Evolutionary conservation across 345 rosid species (phyloP).

Genomic region (Populus deltoides): DNA sequence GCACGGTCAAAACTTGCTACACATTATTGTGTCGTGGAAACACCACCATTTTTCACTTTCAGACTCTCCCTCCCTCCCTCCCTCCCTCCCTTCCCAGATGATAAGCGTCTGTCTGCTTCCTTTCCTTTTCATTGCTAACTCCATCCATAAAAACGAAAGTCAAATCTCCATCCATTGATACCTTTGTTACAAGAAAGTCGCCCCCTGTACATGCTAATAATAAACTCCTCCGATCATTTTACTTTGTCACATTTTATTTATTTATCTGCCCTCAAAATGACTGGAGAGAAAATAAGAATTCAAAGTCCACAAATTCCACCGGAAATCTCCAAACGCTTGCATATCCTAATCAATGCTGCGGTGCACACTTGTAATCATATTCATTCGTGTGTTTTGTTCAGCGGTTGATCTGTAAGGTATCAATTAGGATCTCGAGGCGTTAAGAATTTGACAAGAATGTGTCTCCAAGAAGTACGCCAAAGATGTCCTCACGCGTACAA

Average conservation of each 20-base stretch:
- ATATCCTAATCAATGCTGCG: not conserved
- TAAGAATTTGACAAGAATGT: not conserved
- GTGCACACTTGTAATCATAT: not conserved
- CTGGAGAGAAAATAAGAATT: not conserved
- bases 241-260: not conserved
- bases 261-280: not conserved
- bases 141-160: conserved; percentile 17
- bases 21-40: not conserved
- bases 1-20: conserved; percentile 10
- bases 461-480: not conserved
- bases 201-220: not conserved
- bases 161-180: conserved; percentile 10
- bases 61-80: not conserved
- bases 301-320: conserved; percentile 15
- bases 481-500: not conserved
- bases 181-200: not conserved
- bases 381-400: not conserved
- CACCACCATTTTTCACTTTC: conserved; percentile 5
- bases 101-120: not conserved
- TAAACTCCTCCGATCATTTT: not conserved
- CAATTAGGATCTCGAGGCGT: not conserved
- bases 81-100: not conserved
- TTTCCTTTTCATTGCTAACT: conserved; percentile 18
- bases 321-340: conserved; percentile 11
- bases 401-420: not conserved